Percentiles rank a stretch among this genome's conserved stretches.
Conservation (phyloP, 2,329 filamentous ascomycete genomes). For the Teratosphaeria destructans region DNA sequence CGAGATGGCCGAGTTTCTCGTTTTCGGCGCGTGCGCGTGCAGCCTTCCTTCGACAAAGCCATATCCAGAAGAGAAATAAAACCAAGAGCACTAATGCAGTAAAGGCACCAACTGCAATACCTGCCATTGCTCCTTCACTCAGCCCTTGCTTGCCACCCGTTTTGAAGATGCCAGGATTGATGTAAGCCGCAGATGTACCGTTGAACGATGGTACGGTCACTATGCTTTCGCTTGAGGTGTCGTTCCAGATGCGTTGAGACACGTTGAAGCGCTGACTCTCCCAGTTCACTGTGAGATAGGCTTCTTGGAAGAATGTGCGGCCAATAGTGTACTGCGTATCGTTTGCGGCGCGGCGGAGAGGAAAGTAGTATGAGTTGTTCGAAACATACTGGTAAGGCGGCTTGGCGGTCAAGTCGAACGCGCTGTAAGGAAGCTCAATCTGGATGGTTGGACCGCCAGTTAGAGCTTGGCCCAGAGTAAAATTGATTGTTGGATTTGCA, state of each 20-base stretch:
- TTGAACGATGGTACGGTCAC: slow-evolving; percentile 15
- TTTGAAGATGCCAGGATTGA: background rate
- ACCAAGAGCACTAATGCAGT: slow-evolving; percentile 22
- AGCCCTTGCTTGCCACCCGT: slow-evolving; percentile 10
- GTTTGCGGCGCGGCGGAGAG: slow-evolving; percentile 47
- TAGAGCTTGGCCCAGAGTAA: slow-evolving; percentile 30
- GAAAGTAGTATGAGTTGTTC: slow-evolving; percentile 56
- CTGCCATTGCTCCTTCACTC: slow-evolving; percentile 32
- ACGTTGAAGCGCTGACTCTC: slow-evolving; percentile 38
- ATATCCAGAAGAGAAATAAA: slow-evolving; percentile 24
- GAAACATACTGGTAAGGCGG: slow-evolving; percentile 45
- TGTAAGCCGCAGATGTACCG: background rate
- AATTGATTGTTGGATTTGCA: slow-evolving; percentile 34
- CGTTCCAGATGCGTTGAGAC: slow-evolving; percentile 27
- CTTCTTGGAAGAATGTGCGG: slow-evolving; percentile 59
- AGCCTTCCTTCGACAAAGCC: slow-evolving; percentile 10
- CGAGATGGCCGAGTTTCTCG: background rate
- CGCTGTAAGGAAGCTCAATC: slow-evolving; percentile 39
- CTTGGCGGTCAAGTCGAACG: slow-evolving; percentile 37
- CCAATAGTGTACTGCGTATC: slow-evolving; percentile 52
- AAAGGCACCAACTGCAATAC: slow-evolving; percentile 34
- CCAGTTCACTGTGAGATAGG: slow-evolving; percentile 42
- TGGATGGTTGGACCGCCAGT: slow-evolving; percentile 28
- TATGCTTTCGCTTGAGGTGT: slow-evolving; percentile 14
- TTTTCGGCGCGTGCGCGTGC: background rate